Evolutionary conservation across 352 stramenopile species (phyloP).

Genomic region (Elongisporangium anandrum): DNA sequence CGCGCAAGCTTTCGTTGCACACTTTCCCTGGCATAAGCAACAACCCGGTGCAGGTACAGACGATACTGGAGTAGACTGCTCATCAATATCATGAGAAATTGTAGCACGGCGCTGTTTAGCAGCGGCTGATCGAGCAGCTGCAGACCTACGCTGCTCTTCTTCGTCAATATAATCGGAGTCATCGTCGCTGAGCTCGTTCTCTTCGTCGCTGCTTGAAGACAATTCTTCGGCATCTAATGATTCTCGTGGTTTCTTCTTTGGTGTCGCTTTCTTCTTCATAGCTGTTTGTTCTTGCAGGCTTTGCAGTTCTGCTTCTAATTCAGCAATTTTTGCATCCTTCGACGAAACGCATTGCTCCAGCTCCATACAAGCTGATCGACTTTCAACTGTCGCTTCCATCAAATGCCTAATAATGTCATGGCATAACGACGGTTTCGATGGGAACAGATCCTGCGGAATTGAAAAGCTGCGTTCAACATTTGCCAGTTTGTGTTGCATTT

Average conservation of each 20-base stretch:
- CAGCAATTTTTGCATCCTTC: not conserved
- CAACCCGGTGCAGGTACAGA: conserved; percentile 23
- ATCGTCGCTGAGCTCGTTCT: conserved; percentile 41
- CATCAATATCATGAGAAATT: not conserved
- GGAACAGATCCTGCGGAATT: conserved; percentile 36
- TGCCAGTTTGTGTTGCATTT: conserved; percentile 58
- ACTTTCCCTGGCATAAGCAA: conserved; percentile 72
- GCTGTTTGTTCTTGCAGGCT: conserved; percentile 15
- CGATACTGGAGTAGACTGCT: conserved; percentile 9
- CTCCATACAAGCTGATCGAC: conserved; percentile 24
- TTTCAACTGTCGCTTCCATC: conserved; percentile 36
- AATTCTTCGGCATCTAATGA: conserved; percentile 41
- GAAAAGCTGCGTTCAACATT: conserved; percentile 44
- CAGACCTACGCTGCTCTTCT: conserved; percentile 12
- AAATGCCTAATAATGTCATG: conserved; percentile 53
- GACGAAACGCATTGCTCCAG: conserved; percentile 25
- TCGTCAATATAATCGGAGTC: conserved; percentile 73
- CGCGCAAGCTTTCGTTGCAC: conserved; percentile 60
- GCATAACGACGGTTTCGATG: conserved; percentile 26
- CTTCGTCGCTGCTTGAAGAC: conserved; percentile 54
- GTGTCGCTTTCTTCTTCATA: conserved; percentile 26
- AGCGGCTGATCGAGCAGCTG: not conserved
- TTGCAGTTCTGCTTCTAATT: conserved; percentile 19
- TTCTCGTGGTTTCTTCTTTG: conserved; percentile 29
- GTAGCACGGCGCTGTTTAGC: conserved; percentile 1